Evolutionary conservation across 164 flowering plant species (phyloP).

Genomic region (Vitis riparia): DNA sequence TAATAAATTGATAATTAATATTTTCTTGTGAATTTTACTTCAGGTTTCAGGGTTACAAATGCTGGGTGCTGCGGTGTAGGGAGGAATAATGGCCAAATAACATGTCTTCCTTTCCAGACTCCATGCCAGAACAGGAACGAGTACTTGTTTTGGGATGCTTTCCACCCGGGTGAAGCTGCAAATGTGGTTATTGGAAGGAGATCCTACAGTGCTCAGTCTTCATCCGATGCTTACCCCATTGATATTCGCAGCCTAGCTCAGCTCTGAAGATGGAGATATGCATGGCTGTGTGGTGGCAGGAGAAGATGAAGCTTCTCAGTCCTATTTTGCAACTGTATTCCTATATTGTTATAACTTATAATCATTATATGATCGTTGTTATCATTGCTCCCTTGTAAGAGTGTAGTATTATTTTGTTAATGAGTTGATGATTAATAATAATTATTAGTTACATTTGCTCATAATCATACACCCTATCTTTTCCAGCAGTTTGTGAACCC

Average conservation of each 20-base stretch:
- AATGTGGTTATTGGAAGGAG: constrained; percentile 57
- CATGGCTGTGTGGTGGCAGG: too few relatives aligned
- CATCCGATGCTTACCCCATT: constrained; percentile 62
- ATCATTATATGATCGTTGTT: too few relatives aligned
- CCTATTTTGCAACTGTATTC: not conserved
- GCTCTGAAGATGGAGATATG: constrained; percentile 25
- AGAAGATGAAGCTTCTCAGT: too few relatives aligned
- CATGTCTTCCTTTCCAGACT: constrained; percentile 70
- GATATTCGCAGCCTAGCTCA: constrained; percentile 69
- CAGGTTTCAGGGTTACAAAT: constrained; percentile 70
- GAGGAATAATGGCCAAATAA: constrained; percentile 86
- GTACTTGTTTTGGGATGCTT: constrained; percentile 88
- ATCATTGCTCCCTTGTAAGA: too few relatives aligned
- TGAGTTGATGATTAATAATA: too few relatives aligned
- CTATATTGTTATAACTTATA: not conserved
- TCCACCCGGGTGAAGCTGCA: constrained; percentile 75
- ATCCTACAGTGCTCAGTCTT: constrained; percentile 53
- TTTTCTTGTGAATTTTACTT: not conserved
- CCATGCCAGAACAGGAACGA: constrained; percentile 71
- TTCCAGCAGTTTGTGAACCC: too few relatives aligned
- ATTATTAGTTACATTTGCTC: too few relatives aligned
- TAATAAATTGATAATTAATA: too few relatives aligned
- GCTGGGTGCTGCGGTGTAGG: constrained; percentile 91
- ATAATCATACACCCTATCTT: too few relatives aligned
- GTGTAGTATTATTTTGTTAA: too few relatives aligned